Percentiles rank a stretch among this genome's conserved stretches.
phyloP scores from a whole-genome alignment of 2,329 filamentous ascomycete species.

The Fusarium tricinctum region DNA sequence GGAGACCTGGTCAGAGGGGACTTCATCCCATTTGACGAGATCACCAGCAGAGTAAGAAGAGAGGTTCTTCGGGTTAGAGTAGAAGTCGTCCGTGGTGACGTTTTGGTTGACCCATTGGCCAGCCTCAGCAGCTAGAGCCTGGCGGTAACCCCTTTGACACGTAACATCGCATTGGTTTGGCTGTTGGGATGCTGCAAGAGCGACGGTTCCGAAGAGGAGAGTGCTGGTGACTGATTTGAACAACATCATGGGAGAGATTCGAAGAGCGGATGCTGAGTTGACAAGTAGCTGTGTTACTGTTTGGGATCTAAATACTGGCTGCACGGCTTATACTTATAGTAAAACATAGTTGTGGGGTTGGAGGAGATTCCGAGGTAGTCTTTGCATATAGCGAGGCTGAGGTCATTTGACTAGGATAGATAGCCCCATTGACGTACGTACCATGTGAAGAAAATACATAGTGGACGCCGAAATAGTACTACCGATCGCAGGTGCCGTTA shows the following conservation, averaged over 20 bases:
- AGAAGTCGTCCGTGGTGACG: slow-evolving; percentile 4
- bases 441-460: too few species aligned
- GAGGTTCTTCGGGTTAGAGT: slow-evolving; percentile 17
- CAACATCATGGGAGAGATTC: neutral
- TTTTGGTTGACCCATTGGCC: slow-evolving; percentile 21
- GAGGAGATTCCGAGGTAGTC: too few species aligned
- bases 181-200: neutral
- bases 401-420: too few species aligned
- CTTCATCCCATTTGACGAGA: slow-evolving; percentile 27
- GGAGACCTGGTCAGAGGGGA: slow-evolving; percentile 3
- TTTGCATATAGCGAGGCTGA: too few species aligned
- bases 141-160: slow-evolving; percentile 18
- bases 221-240: neutral
- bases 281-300: neutral
- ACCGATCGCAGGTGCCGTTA: too few species aligned
- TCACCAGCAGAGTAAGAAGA: slow-evolving; percentile 3
- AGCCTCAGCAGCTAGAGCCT: neutral
- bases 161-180: slow-evolving; percentile 17
- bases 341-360: too few species aligned
- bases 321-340: too few species aligned
- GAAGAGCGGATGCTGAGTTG: neutral
- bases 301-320: too few species aligned
- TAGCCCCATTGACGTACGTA: too few species aligned
- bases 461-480: too few species aligned
- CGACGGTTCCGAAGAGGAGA: neutral